Conservation (phyloP, 371 early-diverging fungal genomes). For the Sporodiniella umbellata region DNA sequence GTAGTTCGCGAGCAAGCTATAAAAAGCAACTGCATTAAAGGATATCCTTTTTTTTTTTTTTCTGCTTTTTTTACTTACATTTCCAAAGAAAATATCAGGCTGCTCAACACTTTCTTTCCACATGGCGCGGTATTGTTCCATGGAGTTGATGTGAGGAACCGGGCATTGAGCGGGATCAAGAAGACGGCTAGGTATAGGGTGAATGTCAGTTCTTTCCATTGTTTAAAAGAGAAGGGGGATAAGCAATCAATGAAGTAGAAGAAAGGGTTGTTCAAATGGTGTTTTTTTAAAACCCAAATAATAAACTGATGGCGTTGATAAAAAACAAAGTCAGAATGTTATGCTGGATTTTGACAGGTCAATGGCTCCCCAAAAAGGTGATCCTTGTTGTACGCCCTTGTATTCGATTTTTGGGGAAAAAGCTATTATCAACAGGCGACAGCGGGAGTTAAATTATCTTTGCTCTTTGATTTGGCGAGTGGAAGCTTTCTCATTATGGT, state of each 20-base stretch:
- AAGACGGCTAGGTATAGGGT: constrained; percentile 57
- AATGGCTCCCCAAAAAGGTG: constrained; percentile 8
- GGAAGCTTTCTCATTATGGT: constrained; percentile 9
- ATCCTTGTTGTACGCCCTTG: not conserved
- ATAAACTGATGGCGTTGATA: not conserved
- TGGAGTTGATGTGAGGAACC: constrained; percentile 67
- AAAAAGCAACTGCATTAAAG: not conserved
- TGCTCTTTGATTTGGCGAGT: constrained; percentile 5
- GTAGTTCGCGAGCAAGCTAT: constrained; percentile 62
- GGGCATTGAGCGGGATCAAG: constrained; percentile 45
- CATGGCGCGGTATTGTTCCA: constrained; percentile 77
- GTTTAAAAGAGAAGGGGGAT: constrained; percentile 1
- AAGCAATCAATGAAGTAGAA: not conserved
- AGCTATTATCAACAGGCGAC: not conserved
- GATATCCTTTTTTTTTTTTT: not conserved
- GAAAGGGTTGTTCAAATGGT: not conserved
- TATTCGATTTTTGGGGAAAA: constrained; percentile 7
- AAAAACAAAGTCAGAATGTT: not conserved
- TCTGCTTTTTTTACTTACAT: constrained; percentile 44
- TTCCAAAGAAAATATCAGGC: constrained; percentile 83
- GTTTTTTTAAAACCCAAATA: not conserved
- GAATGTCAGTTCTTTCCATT: constrained; percentile 16
- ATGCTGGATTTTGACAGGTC: constrained; percentile 1
- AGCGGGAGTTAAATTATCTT: not conserved
- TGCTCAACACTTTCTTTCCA: constrained; percentile 77